Evolutionary conservation across 371 early-diverging fungal genomes (phyloP).

Genomic region (Mortierella sp.): DNA sequence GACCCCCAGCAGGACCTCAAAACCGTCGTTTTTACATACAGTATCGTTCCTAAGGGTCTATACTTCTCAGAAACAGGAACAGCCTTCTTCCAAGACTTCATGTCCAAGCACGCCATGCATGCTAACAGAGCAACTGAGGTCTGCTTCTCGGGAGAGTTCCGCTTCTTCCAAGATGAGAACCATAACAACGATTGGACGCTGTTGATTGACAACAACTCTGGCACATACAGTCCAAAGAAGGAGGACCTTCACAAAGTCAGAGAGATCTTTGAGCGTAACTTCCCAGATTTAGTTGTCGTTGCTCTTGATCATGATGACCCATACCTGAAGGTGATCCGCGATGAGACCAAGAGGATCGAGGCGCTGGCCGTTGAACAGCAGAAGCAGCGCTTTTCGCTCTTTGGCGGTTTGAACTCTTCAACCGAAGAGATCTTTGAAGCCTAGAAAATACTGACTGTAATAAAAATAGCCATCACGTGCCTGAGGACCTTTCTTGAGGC

Average conservation of each 20-base stretch:
- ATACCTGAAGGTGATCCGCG: slow-evolving; percentile 36
- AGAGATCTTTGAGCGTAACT: slow-evolving; percentile 44
- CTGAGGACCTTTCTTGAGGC: too few relatives aligned
- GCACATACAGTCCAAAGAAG: slow-evolving; percentile 49
- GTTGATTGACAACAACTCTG: slow-evolving; percentile 55
- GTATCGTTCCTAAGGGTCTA: slow-evolving; percentile 43
- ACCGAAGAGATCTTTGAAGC: not conserved
- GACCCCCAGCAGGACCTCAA: slow-evolving; percentile 31
- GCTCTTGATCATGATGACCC: slow-evolving; percentile 46
- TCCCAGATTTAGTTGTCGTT: slow-evolving; percentile 39
- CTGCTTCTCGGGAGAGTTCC: slow-evolving; percentile 51
- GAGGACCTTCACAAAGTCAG: slow-evolving; percentile 37
- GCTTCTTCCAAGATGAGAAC: slow-evolving; percentile 28
- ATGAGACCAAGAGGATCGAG: slow-evolving; percentile 37
- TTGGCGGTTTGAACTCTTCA: slow-evolving; percentile 16
- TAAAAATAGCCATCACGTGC: not conserved
- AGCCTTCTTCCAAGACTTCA: slow-evolving; percentile 55
- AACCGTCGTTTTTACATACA: slow-evolving; percentile 48
- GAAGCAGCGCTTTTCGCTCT: slow-evolving; percentile 31
- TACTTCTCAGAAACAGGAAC: slow-evolving; percentile 55
- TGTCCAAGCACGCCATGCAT: slow-evolving; percentile 58
- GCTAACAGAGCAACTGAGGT: slow-evolving; percentile 49
- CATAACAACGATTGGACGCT: slow-evolving; percentile 35
- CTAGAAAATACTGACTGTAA: not conserved
- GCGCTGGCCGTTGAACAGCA: slow-evolving; percentile 16